These are phyloP conservation scores for Mycosphaerella sp. DNA, from an alignment of 2,329 filamentous ascomycete genomes.

Conservation along the genomic window DNA sequence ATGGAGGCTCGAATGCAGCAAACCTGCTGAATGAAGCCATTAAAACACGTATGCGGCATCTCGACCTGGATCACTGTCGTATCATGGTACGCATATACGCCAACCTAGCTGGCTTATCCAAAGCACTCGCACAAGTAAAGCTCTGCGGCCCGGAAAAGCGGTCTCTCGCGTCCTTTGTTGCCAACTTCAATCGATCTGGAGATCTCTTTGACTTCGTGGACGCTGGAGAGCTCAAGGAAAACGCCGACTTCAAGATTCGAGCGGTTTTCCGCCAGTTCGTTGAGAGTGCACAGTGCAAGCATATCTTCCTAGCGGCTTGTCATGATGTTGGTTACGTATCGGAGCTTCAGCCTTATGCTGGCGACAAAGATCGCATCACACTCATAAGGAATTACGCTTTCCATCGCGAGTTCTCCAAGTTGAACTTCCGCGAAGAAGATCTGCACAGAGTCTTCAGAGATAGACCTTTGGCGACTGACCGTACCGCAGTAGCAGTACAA, in stretches of 20 bases:
- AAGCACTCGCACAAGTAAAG: slow-evolving; percentile 45
- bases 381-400: slow-evolving; percentile 50
- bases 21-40: slow-evolving; percentile 49
- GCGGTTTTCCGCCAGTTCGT: slow-evolving; percentile 48
- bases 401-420: slow-evolving; percentile 48
- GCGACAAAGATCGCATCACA: slow-evolving; percentile 46
- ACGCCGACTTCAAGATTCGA: slow-evolving; percentile 55
- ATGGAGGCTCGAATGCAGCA: slow-evolving; percentile 53
- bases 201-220: slow-evolving; percentile 58
- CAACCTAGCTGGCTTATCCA: slow-evolving; percentile 42
- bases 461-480: slow-evolving; percentile 27
- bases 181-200: slow-evolving; percentile 51
- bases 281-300: slow-evolving; percentile 56
- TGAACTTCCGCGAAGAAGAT: slow-evolving; percentile 48
- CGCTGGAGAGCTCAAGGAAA: slow-evolving; percentile 55
- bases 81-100: slow-evolving; percentile 45
- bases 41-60: slow-evolving; percentile 40
- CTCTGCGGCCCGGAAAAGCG: slow-evolving; percentile 51
- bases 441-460: slow-evolving; percentile 50
- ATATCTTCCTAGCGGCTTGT: slow-evolving; percentile 59
- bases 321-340: slow-evolving; percentile 55
- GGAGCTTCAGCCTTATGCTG: slow-evolving; percentile 49
- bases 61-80: slow-evolving; percentile 48
- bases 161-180: slow-evolving; percentile 50
- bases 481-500: not conserved